Conservation (phyloP, 2,329 filamentous ascomycete genomes). For the Ambrosiella beaveri region DNA sequence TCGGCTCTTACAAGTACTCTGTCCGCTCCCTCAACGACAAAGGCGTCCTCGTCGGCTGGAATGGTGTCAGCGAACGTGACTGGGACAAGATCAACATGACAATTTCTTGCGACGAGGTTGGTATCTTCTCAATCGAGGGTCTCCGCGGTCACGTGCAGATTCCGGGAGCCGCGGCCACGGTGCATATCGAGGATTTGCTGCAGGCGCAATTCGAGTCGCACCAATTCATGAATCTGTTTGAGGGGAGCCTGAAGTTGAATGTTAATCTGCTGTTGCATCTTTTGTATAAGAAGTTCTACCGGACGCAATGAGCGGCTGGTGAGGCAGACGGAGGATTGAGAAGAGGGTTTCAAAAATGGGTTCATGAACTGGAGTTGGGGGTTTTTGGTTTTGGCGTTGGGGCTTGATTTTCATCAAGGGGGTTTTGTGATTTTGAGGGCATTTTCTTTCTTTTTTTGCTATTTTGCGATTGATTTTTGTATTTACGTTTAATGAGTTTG, state of each 20-base stretch:
- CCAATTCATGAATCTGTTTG: slow-evolving; percentile 91
- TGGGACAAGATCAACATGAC: slow-evolving; percentile 90
- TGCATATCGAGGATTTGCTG: slow-evolving; percentile 82
- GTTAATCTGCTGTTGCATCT: slow-evolving; percentile 94
- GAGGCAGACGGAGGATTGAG: neutral
- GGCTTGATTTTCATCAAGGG: neutral
- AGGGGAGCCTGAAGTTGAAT: slow-evolving; percentile 70
- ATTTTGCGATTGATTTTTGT: neutral
- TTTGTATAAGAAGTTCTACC: slow-evolving; percentile 97
- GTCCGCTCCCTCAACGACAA: slow-evolving; percentile 79
- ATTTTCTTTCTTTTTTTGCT: slow-evolving; percentile 1
- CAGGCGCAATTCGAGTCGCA: slow-evolving; percentile 96
- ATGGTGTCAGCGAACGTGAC: slow-evolving; percentile 62
- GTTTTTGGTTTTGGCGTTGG: neutral
- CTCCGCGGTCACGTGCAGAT: slow-evolving; percentile 88
- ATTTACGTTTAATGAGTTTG: slow-evolving; percentile 1
- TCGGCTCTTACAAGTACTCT: slow-evolving; percentile 95
- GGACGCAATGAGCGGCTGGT: slow-evolving; percentile 35
- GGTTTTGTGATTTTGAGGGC: neutral
- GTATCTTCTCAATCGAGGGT: slow-evolving; percentile 83
- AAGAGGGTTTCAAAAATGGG: neutral
- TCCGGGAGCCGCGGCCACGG: slow-evolving; percentile 72
- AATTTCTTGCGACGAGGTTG: slow-evolving; percentile 84
- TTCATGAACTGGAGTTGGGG: neutral
- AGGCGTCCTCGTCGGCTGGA: slow-evolving; percentile 85